Percentiles rank a stretch among this genome's conserved stretches.
Evolutionary conservation across 2,329 filamentous ascomycete species (phyloP).

Genomic region (Paracoccidioides brasiliensis): DNA sequence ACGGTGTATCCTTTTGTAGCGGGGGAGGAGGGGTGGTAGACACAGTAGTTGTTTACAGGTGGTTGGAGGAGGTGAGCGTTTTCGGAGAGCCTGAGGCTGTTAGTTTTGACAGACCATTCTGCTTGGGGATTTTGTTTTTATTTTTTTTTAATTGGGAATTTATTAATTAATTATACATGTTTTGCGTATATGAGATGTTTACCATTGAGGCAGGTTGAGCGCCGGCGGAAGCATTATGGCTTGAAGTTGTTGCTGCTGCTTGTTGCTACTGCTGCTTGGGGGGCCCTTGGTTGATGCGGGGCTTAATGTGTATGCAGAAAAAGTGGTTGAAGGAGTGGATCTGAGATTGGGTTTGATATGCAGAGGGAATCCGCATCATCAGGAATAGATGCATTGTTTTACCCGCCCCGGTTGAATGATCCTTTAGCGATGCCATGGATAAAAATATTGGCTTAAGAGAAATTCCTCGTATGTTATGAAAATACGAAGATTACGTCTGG

Average conservation of each 20-base stretch:
- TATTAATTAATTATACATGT: conserved; percentile 7
- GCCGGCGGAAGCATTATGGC: conserved; percentile 24
- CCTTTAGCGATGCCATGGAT: background rate
- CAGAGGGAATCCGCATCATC: background rate
- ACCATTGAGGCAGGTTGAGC: conserved; percentile 37
- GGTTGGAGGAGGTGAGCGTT: conserved; percentile 89
- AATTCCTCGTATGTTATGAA: background rate
- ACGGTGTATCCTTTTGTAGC: conserved; percentile 91
- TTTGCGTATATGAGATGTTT: conserved; percentile 2
- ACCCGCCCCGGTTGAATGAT: too few species aligned
- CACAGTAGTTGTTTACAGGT: conserved; percentile 94
- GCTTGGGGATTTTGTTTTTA: background rate
- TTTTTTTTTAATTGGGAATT: background rate
- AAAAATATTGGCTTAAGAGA: background rate
- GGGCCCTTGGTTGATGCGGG: background rate
- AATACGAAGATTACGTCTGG: background rate
- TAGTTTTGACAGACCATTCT: background rate
- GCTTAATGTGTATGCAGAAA: background rate
- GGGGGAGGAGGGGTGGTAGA: conserved; percentile 54
- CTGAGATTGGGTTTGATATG: background rate
- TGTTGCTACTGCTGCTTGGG: background rate
- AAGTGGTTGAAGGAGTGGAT: background rate
- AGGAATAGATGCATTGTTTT: background rate
- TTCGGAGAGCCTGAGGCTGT: conserved; percentile 58
- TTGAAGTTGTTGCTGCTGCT: too few species aligned